A percentile compares a stretch with the other conserved stretches of the same genome.
Conservation (phyloP, 805 yeast genomes). For the Metschnikowia baotianmanensis region DNA sequence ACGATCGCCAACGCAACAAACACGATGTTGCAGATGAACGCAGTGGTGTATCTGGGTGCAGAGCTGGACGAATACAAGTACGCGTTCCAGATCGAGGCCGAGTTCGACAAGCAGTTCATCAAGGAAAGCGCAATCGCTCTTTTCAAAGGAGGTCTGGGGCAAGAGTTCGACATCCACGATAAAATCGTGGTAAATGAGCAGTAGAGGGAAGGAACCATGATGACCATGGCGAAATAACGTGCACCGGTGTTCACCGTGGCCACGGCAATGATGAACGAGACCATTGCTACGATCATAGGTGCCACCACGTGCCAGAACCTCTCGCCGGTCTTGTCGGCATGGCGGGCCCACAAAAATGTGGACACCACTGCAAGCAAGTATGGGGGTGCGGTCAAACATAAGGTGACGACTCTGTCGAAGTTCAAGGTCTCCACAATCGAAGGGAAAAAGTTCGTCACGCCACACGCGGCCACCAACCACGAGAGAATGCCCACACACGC, state of each 20-base stretch:
- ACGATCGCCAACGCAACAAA: slow-evolving; percentile 42
- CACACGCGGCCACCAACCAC: slow-evolving; percentile 55
- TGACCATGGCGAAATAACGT: slow-evolving; percentile 57
- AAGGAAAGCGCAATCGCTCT: slow-evolving; percentile 57
- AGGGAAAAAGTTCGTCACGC: slow-evolving; percentile 62
- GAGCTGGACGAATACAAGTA: slow-evolving; percentile 46
- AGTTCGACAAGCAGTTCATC: slow-evolving; percentile 55
- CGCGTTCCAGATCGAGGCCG: slow-evolving; percentile 56
- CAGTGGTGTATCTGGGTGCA: slow-evolving; percentile 47
- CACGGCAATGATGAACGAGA: slow-evolving; percentile 48
- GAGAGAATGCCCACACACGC: slow-evolving; percentile 42
- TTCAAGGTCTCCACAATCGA: slow-evolving; percentile 56
- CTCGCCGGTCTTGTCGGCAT: slow-evolving; percentile 56
- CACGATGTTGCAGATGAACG: slow-evolving; percentile 48
- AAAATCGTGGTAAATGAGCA: slow-evolving; percentile 52
- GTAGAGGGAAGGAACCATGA: slow-evolving; percentile 55
- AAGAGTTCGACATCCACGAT: slow-evolving; percentile 55
- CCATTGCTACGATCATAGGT: slow-evolving; percentile 42
- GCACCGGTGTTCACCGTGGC: slow-evolving; percentile 54
- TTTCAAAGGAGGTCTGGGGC: slow-evolving; percentile 58
- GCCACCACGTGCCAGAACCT: slow-evolving; percentile 48
- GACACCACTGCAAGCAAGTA: slow-evolving; percentile 49
- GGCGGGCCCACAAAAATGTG: slow-evolving; percentile 53
- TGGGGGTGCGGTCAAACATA: slow-evolving; percentile 60
- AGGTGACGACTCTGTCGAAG: slow-evolving; percentile 47